Percentiles rank a stretch among this genome's conserved stretches.
Conservation (phyloP, 345 rosid genomes). For the Combretum micranthum region DNA sequence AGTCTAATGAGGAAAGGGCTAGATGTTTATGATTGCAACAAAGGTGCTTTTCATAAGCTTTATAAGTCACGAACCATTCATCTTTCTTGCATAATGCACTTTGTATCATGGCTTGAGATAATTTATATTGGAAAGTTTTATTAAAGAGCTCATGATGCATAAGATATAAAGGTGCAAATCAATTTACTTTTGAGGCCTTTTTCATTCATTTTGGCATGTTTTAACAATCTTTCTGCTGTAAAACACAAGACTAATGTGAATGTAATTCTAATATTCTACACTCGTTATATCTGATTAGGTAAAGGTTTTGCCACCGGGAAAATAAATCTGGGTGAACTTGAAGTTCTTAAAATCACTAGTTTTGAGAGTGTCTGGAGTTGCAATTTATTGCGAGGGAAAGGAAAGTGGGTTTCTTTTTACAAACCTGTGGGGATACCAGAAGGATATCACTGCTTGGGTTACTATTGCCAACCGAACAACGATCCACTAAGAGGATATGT, state of each 20-base stretch:
- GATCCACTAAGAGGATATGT: conserved; percentile 60
- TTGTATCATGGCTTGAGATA: too few relatives aligned
- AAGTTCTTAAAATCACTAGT: conserved; percentile 49
- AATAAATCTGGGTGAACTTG: conserved; percentile 61
- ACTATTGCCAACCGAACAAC: conserved; percentile 65
- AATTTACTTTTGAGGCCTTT: not conserved
- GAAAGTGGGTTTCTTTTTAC: conserved; percentile 50
- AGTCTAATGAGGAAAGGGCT: too few relatives aligned
- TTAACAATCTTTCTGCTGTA: not conserved
- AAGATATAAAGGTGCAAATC: too few relatives aligned
- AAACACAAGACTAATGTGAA: not conserved
- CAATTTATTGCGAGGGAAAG: conserved; percentile 29
- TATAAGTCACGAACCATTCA: too few relatives aligned
- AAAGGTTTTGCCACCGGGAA: conserved; percentile 57
- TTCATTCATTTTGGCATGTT: too few relatives aligned
- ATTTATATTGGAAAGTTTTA: too few relatives aligned
- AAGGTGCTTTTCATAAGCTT: too few relatives aligned
- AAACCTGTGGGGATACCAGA: conserved; percentile 59
- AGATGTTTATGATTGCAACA: too few relatives aligned
- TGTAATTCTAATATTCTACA: not conserved
- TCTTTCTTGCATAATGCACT: too few relatives aligned
- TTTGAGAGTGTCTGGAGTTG: conserved; percentile 66
- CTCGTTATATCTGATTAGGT: conserved; percentile 35
- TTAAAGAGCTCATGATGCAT: too few relatives aligned
- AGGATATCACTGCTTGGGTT: conserved; percentile 66